Percentiles rank a stretch among this genome's conserved stretches.
phyloP scores from a whole-genome alignment of 2,329 filamentous ascomycete genomes.

The Pyricularia grisea region DNA sequence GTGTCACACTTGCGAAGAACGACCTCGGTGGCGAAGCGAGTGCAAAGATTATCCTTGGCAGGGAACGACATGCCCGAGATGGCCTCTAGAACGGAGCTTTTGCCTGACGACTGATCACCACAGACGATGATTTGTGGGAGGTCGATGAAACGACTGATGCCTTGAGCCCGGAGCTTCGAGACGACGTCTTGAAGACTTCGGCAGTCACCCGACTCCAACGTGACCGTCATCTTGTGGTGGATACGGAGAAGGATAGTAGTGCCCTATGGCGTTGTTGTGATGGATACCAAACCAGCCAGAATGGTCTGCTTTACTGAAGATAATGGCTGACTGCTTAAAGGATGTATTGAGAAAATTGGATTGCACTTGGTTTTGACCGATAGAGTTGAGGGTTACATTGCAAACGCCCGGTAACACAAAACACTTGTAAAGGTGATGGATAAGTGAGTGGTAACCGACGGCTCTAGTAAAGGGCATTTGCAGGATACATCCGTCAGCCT shows the following conservation, averaged over 20 bases:
- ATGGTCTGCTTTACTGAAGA: too few species aligned
- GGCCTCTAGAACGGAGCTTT: conserved; percentile 56
- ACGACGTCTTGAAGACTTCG: conserved; percentile 27
- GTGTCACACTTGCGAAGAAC: conserved; percentile 36
- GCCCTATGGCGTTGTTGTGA: too few species aligned
- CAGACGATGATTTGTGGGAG: conserved; percentile 44
- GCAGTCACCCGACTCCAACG: neutral
- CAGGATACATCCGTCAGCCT: too few species aligned
- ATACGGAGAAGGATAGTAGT: neutral
- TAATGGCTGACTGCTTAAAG: too few species aligned
- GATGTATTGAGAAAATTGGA: too few species aligned
- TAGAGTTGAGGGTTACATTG: too few species aligned
- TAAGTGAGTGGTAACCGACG: too few species aligned
- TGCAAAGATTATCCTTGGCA: conserved; percentile 47
- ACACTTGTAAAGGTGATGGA: too few species aligned
- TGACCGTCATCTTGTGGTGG: neutral
- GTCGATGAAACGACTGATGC: conserved; percentile 26
- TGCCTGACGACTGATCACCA: conserved; percentile 53
- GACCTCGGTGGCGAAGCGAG: conserved; percentile 53
- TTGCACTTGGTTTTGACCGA: too few species aligned
- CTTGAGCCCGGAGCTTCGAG: conserved; percentile 24
- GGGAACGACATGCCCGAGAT: conserved; percentile 54
- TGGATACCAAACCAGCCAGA: too few species aligned
- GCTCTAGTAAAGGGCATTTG: too few species aligned
- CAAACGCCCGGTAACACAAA: too few species aligned